A percentile compares a stretch with the other conserved stretches of the same genome.
These are phyloP conservation scores for Debaryomycetaceae sp. DNA, from an alignment of 1,139 yeast species.

Conservation along the genomic window DNA sequence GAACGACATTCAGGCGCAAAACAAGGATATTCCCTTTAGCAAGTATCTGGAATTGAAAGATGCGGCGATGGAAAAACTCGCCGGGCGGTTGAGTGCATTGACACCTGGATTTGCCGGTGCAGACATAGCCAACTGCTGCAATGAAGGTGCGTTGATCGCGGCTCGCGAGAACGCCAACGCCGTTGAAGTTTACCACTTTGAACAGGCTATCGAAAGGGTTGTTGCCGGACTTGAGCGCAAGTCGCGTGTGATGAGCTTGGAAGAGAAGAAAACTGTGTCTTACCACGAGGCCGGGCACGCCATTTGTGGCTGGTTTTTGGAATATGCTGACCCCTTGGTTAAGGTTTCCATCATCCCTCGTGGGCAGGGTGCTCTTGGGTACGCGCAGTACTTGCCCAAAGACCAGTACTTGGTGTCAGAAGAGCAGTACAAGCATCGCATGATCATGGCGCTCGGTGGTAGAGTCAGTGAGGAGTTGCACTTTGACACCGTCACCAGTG, in stretches of 20 bases:
- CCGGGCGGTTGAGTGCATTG: conserved; percentile 70
- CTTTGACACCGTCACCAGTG: conserved; percentile 74
- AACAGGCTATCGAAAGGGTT: conserved; percentile 77
- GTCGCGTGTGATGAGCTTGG: conserved; percentile 61
- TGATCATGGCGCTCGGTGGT: conserved; percentile 81
- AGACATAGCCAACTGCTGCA: conserved; percentile 79
- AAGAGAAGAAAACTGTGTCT: conserved; percentile 72
- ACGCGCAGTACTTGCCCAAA: conserved; percentile 78
- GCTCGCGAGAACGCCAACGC: conserved; percentile 59
- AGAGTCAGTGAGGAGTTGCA: conserved; percentile 76
- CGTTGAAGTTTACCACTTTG: conserved; percentile 63
- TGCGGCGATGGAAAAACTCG: conserved; percentile 52
- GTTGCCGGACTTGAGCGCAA: conserved; percentile 78
- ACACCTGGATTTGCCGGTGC: conserved; percentile 89
- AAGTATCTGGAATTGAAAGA: conserved; percentile 47
- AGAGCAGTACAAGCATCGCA: conserved; percentile 64
- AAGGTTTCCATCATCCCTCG: conserved; percentile 81
- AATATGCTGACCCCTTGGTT: conserved; percentile 70
- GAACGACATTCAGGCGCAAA: conserved; percentile 37
- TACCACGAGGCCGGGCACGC: conserved; percentile 87
- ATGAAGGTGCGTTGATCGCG: conserved; percentile 79
- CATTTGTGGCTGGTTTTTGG: conserved; percentile 71
- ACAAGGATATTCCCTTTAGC: conserved; percentile 38
- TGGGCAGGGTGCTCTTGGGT: conserved; percentile 81
- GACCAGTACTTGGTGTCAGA: conserved; percentile 66